These are phyloP conservation scores for Leccinum variabile DNA, from an alignment of 1,284 basidiomycete genomes.

Conservation along the genomic window DNA sequence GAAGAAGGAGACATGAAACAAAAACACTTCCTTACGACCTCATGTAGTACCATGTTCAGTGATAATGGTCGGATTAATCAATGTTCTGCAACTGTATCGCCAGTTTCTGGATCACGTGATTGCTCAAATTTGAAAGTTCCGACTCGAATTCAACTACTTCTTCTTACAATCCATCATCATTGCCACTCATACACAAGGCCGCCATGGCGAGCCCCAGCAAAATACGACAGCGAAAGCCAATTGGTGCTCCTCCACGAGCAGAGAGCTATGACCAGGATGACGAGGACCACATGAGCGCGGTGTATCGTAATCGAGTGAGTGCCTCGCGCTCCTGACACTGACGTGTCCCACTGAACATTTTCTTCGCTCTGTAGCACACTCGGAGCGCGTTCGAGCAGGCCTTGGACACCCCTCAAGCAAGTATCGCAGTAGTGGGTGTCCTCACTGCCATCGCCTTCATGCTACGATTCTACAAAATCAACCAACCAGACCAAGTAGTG, in stretches of 20 bases:
- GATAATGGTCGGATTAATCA: neutral
- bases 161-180: conserved; percentile 5
- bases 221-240: conserved; percentile 34
- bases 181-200: conserved; percentile 6
- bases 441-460: conserved; percentile 78
- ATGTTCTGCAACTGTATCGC: neutral
- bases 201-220: conserved; percentile 36
- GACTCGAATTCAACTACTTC: neutral
- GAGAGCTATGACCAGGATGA: conserved; percentile 36
- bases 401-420: conserved; percentile 60
- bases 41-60: neutral
- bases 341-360: conserved; percentile 8
- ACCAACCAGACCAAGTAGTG: conserved; percentile 93
- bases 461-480: conserved; percentile 91
- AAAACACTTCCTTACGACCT: neutral
- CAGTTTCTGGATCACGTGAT: conserved; percentile 25
- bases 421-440: conserved; percentile 54
- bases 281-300: conserved; percentile 36
- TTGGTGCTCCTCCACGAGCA: conserved; percentile 19
- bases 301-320: conserved; percentile 34
- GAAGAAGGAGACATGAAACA: neutral
- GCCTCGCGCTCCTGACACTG: neutral
- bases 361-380: conserved; percentile 39
- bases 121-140: conserved; percentile 1
- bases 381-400: conserved; percentile 59